phyloP scores from a whole-genome alignment of 306 rosid genomes.

The Sophora flavescens region DNA sequence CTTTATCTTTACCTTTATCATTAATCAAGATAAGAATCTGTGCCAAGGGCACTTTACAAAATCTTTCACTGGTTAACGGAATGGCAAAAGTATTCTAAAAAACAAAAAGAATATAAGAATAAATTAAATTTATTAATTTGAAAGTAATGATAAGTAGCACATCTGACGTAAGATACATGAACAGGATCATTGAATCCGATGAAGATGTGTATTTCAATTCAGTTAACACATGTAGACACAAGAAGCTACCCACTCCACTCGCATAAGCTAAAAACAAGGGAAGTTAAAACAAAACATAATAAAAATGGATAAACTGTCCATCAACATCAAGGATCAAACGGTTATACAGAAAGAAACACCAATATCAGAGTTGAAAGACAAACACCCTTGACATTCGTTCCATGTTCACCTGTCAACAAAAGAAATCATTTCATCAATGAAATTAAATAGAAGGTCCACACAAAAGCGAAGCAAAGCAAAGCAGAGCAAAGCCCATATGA shows the following conservation, averaged over 20 bases:
- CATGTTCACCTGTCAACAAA: slow-evolving; percentile 48
- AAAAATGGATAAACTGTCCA: not conserved
- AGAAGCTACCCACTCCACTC: slow-evolving; percentile 29
- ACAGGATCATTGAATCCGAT: not conserved
- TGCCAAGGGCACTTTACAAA: not conserved
- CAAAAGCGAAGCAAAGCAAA: not conserved
- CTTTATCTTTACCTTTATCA: not conserved
- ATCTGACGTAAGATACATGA: slow-evolving; percentile 6
- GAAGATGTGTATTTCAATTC: slow-evolving; percentile 14
- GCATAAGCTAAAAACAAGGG: slow-evolving; percentile 17
- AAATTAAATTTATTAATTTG: slow-evolving; percentile 9
- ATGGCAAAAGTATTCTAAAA: not conserved
- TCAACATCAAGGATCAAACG: slow-evolving; percentile 26
- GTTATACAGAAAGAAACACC: slow-evolving; percentile 28
- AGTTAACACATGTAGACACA: slow-evolving; percentile 15
- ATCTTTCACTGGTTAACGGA: not conserved
- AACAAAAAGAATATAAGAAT: not conserved
- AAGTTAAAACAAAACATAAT: not conserved
- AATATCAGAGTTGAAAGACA: slow-evolving; percentile 20
- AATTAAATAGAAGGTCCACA: slow-evolving; percentile 9
- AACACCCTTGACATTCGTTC: slow-evolving; percentile 25
- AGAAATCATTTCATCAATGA: not conserved
- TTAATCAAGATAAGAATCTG: slow-evolving; percentile 4
- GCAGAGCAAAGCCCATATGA: not conserved
- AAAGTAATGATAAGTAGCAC: not conserved